phyloP scores from a whole-genome alignment of 148 eudicot genomes.

The Limonium bicolor region DNA sequence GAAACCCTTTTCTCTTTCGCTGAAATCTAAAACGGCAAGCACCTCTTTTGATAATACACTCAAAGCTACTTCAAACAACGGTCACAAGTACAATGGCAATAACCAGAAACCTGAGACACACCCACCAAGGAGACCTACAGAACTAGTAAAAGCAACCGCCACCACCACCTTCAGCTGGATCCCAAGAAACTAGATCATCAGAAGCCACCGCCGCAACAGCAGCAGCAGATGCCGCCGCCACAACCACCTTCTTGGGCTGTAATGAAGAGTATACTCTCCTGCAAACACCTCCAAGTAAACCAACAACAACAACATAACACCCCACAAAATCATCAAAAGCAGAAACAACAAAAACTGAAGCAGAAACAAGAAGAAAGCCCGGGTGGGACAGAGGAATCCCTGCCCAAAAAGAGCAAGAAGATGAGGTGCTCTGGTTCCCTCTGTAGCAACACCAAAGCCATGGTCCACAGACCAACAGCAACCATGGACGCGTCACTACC shows the following conservation, averaged over 20 bases:
- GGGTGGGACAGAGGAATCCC: too few species aligned
- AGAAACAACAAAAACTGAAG: slow-evolving; percentile 18
- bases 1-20: too few species aligned
- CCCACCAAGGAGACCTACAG: slow-evolving; percentile 19
- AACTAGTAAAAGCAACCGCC: slow-evolving; percentile 11
- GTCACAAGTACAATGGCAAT: too few species aligned
- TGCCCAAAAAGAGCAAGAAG: slow-evolving; percentile 53
- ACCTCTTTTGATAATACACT: too few species aligned
- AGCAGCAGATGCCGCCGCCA: slow-evolving; percentile 7
- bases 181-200: not conserved
- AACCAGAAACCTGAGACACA: slow-evolving; percentile 29
- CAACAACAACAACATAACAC: slow-evolving; percentile 15
- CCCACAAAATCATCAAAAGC: slow-evolving; percentile 4
- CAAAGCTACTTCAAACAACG: too few species aligned
- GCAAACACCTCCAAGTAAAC: slow-evolving; percentile 58
- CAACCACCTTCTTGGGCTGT: slow-evolving; percentile 59
- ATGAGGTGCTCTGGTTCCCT: slow-evolving; percentile 75
- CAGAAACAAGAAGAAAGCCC: slow-evolving; percentile 16
- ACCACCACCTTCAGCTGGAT: not conserved
- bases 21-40: too few species aligned
- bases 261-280: slow-evolving; percentile 59
- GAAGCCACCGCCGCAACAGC: not conserved
- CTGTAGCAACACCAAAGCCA: slow-evolving; percentile 75
- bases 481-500: not conserved
- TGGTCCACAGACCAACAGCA: slow-evolving; percentile 61